A percentile compares a stretch with the other conserved stretches of the same genome.
Conservation (phyloP, 2,329 filamentous ascomycete species). For the Fusarium coffeatum region DNA sequence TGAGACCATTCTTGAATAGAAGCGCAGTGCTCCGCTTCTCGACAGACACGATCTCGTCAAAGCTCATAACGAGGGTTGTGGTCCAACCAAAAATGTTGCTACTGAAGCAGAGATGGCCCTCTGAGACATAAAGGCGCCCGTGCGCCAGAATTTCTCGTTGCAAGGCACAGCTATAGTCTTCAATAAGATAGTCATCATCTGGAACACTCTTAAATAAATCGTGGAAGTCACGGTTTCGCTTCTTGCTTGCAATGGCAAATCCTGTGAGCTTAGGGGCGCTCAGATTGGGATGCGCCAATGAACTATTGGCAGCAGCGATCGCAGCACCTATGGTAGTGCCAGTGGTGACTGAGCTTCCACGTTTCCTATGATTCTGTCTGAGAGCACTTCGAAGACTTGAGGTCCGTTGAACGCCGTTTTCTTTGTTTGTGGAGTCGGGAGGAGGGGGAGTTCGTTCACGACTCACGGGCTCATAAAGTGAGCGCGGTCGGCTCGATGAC, state of each 20-base stretch:
- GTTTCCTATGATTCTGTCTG: slow-evolving; percentile 72
- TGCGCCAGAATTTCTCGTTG: slow-evolving; percentile 96
- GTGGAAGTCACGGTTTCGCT: slow-evolving; percentile 96
- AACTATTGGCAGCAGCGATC: slow-evolving; percentile 75
- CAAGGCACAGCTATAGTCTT: slow-evolving; percentile 96
- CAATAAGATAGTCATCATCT: slow-evolving; percentile 96
- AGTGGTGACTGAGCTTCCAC: slow-evolving; percentile 83
- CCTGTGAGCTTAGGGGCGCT: slow-evolving; percentile 84
- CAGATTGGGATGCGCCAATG: slow-evolving; percentile 72
- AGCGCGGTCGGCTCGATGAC: slow-evolving; percentile 58
- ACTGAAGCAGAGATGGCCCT: slow-evolving; percentile 97
- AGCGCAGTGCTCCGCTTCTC: slow-evolving; percentile 97
- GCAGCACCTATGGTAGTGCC: slow-evolving; percentile 75
- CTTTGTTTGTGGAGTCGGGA: slow-evolving; percentile 72
- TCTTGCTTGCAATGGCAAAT: slow-evolving; percentile 95
- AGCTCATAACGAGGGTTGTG: slow-evolving; percentile 96
- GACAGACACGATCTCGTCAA: slow-evolving; percentile 96
- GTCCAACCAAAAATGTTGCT: slow-evolving; percentile 99
- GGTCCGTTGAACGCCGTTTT: slow-evolving; percentile 66
- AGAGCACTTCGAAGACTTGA: slow-evolving; percentile 75
- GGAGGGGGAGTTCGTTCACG: slow-evolving; percentile 73
- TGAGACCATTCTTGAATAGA: slow-evolving; percentile 96
- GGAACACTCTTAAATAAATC: slow-evolving; percentile 94
- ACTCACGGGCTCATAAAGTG: slow-evolving; percentile 61
- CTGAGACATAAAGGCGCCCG: slow-evolving; percentile 93